phyloP scores from a whole-genome alignment of 2,329 filamentous ascomycete genomes.

The Rutstroemia sydowiana region DNA sequence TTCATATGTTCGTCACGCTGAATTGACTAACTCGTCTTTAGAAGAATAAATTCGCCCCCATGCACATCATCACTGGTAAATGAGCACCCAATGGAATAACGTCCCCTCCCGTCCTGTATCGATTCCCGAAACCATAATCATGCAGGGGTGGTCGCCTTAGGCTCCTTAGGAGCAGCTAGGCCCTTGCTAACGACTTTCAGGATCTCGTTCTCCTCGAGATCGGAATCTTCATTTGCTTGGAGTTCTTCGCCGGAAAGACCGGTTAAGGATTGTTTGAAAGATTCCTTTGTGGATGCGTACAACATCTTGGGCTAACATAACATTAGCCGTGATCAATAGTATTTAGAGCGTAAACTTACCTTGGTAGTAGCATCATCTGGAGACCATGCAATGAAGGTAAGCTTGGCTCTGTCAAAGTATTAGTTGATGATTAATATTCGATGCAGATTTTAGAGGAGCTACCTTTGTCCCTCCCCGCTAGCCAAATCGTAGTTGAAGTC shows the following conservation, averaged over 20 bases:
- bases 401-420: conserved; percentile 55
- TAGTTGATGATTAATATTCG: conserved; percentile 22
- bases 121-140: conserved; percentile 1
- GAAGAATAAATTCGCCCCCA: conserved; percentile 7
- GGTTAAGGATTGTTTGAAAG: conserved; percentile 71
- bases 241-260: conserved; percentile 64
- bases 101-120: conserved; percentile 4
- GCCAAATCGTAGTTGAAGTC: conserved; percentile 73
- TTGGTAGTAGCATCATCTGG: conserved; percentile 73
- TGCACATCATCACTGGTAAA: conserved; percentile 17
- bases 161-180: conserved; percentile 5
- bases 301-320: conserved; percentile 69
- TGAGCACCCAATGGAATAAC: conserved; percentile 26
- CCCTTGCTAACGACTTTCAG: conserved; percentile 58
- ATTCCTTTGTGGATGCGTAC: conserved; percentile 83
- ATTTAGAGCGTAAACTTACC: conserved; percentile 29
- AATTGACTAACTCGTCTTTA: conserved; percentile 9
- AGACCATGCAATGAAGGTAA: conserved; percentile 72
- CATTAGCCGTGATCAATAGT: neutral
- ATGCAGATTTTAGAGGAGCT: conserved; percentile 18
- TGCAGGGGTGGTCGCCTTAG: neutral
- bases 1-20: conserved; percentile 11
- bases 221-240: conserved; percentile 77
- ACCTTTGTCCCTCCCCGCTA: conserved; percentile 66
- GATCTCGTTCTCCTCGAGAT: conserved; percentile 71